Base-by-base conservation (phyloP, 2,329 filamentous ascomycete species). In the Hymenoscyphus fructigenus region DNA sequence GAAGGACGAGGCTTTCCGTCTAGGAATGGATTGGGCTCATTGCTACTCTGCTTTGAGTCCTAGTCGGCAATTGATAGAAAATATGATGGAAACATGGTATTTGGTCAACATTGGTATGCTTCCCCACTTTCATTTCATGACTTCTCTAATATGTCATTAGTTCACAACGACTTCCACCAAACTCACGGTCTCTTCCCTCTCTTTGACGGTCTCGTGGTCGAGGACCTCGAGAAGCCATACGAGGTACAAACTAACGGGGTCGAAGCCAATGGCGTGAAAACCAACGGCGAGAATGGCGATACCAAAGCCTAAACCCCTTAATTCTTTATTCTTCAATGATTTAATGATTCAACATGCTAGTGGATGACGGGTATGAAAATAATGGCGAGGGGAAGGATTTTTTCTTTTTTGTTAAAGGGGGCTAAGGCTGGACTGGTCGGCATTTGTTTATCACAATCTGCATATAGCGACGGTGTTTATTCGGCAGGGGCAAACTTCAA, bases 111-210 rank as follows among this genome's bases (percentile, higher is more conserved):
- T 99, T 72, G 92, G 91, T 93, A 82, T 81, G 88, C 78, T 65
- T 55, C 58, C 47, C 36, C 17, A 26, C 41, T 10, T 41, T 36
- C 47, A 10, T 23, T 5, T 17, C 62, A 23, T 38, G 50, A 41
- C 56, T 36, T 67, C 65, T 66, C 58, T 58, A 65, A 67, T 75
- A 41, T 20, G 36, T 20, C 57, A 28, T 23, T 69, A 93, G 95
- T 99, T 32, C 93, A 99, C 82, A 99, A 99, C 75, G 93, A 99
- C 77, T 99, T 99, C 88, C 92, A 96, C 77, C 84, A 92, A 72
- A 87, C 87, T 63, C 84, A 87, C 61, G 89, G 88, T 63, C 91
- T 99, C 71, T 98, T 97, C 76, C 85, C 91, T 57, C 82, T 98
- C 29, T 95, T 99, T 76, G 85, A 93, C 17, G 92, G 87, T 28